A percentile compares a stretch with the other conserved stretches of the same genome.
These are phyloP conservation scores for Kwoniella mangroviensis DNA, from an alignment of 768 basidiomycete species.

Conservation along the genomic window DNA sequence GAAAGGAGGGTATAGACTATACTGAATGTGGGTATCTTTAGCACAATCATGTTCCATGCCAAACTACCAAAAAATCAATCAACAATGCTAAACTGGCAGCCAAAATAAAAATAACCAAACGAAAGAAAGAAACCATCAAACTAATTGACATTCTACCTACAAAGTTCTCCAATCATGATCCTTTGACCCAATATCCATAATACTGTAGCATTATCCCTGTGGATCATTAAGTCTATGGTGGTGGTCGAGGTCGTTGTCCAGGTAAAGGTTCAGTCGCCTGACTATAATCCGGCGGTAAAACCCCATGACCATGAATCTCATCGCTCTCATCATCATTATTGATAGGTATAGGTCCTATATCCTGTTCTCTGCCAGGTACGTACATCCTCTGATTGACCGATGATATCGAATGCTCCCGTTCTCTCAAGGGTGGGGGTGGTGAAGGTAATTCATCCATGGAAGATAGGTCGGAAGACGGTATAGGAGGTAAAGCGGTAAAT, in stretches of 20 bases:
- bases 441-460: background rate
- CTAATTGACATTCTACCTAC: too few species aligned
- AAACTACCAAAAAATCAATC: too few species aligned
- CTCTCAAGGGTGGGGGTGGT: background rate
- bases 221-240: too few species aligned
- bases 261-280: constrained; percentile 34
- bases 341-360: constrained; percentile 23
- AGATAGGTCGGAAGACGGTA: constrained; percentile 4
- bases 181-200: too few species aligned
- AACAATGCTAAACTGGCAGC: too few species aligned
- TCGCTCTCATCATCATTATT: constrained; percentile 10
- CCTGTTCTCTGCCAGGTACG: constrained; percentile 26
- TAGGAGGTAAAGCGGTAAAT: constrained; percentile 12
- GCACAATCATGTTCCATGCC: too few species aligned
- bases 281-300: constrained; percentile 28
- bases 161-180: too few species aligned
- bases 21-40: too few species aligned
- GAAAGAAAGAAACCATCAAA: too few species aligned
- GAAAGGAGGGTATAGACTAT: too few species aligned
- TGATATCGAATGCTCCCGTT: background rate
- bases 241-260: constrained; percentile 7
- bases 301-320: background rate
- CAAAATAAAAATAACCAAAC: too few species aligned
- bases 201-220: too few species aligned
- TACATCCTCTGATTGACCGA: constrained; percentile 17